A percentile compares a stretch with the other conserved stretches of the same genome.
Evolutionary conservation across 2,329 filamentous ascomycete species (phyloP).

Genomic region (Verticillium isaacii): DNA sequence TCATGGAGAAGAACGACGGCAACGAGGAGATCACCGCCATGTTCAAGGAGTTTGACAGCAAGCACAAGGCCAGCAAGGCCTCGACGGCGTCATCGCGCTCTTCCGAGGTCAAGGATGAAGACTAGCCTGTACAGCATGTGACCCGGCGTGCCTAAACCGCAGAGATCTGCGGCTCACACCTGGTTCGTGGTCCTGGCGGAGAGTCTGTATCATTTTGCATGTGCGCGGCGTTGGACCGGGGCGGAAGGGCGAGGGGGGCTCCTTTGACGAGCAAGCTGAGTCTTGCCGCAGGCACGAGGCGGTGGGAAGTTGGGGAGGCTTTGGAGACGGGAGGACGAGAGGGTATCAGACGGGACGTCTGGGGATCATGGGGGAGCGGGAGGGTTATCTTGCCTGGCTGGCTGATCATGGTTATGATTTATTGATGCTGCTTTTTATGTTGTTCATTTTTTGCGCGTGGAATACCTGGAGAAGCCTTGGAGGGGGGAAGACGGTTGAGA

Average conservation of each 20-base stretch:
- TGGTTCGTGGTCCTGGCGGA: background rate
- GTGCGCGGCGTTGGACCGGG: slow-evolving; percentile 1
- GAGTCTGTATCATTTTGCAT: slow-evolving; percentile 3
- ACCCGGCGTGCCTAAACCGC: background rate
- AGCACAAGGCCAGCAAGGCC: slow-evolving; percentile 23
- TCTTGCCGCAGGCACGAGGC: background rate
- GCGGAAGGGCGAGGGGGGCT: background rate
- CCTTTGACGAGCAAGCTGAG: background rate
- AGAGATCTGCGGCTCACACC: background rate
- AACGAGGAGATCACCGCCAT: slow-evolving; percentile 47
- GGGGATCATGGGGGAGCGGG: background rate
- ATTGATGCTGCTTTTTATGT: background rate
- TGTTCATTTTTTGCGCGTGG: background rate
- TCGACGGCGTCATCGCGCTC: slow-evolving; percentile 17
- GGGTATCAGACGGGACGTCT: background rate
- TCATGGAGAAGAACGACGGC: slow-evolving; percentile 75
- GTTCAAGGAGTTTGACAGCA: slow-evolving; percentile 46
- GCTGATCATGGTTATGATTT: background rate
- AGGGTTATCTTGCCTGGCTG: background rate
- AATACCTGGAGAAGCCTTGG: background rate
- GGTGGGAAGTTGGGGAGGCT: background rate
- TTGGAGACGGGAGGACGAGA: background rate
- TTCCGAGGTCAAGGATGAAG: slow-evolving; percentile 15
- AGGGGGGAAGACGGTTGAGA: background rate
- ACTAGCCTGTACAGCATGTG: background rate